Base-by-base conservation (phyloP, 2,329 filamentous ascomycete species). In the Leptosphaerulina australis region DNA sequence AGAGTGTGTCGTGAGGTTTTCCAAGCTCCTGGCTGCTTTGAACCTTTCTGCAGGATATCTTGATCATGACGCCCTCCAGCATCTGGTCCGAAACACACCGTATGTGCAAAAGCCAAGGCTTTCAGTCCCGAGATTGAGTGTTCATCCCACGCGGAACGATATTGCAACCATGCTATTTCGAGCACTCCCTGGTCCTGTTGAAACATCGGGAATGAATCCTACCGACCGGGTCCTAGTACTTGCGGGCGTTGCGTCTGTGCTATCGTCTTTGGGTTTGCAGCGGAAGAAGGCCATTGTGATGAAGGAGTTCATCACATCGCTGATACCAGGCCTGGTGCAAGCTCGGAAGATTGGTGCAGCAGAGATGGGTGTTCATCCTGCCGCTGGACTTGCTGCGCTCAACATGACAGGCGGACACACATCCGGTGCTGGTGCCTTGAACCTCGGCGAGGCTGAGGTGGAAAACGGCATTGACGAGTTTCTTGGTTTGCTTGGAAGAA, bases 361-460 rank as follows among this genome's bases (percentile, higher is more conserved):
- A n/a, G 94, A 97, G 68, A 90, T 94, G 65, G 94, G 93, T 3
- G 90, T 99, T 26, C 93, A 97, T 74, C 94, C 94, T 30, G 93
- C 93, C 14, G 91, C 93, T 8, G 92, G 91, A 0, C 77, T 97
- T 40, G 86, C 91, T 20, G 86, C 87, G 10, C 76, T 94, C 22
- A 88, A 85, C 57, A 67, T 72, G 56, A 62, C 59, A 7, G 66
- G 63, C 25, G 66, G 65, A 6, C 60, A 58, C 29, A 89, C 90
- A 12, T 89, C 92, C 5, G 91, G 91, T 1, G 78, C 96, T 43
- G 86, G 91, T n/a, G 86, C 88, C 10, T 76, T 94, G 21, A 87
- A 85, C 59, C 49, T 72, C 3, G 66, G 67, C 12, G 69, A 71
- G 50, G 68, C 66, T 7, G 70, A 74, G 45, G 62, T 68, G 29